Base-by-base conservation (phyloP, 768 basidiomycete species). In the Termitomyces sp. region DNA sequence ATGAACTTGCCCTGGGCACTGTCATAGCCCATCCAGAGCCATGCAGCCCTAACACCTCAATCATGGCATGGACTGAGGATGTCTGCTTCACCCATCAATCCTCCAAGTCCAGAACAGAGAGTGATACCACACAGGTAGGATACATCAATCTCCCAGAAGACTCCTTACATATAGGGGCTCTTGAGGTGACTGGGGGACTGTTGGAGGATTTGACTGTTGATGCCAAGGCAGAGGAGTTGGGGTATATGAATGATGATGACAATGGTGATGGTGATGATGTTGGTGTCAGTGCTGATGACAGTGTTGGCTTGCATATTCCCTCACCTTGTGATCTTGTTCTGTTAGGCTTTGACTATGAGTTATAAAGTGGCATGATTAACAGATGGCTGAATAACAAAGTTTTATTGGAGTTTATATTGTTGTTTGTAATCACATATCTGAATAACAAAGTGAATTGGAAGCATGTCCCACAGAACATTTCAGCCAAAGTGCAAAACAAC, bases 61-160 rank as follows among this genome's bases (percentile, higher is more conserved):
- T 79, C 36, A 74, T 76, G 44, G 65, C 71, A 54, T 84, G 82
- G 82, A 71, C 76, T 26, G 75, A 74, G 53, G 70, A 72, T 42
- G 76, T 82, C 22, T 13, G 9, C 40, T 16, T 33, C 12, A 53
- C 53, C 40, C 40, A 22, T 43, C 40, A 33, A 44, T n/a, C 18
- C 8, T 26, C 66, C 50, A n/a, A n/a, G n/a, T n/a, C n/a, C n/a
- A n/a, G n/a, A n/a, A n/a, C n/a, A n/a, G 55, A 49, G 39, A 56
- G 56, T 47, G 49, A 62, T 40, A 58, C 66, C 10, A 59, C 61
- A 16, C 51, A 39, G 44, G 20, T 51, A 12, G 49, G 55, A 2
- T 52, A 40, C 16, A 33, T 57, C 16, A 59, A 62, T 34, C 53
- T 63, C 5, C 64, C 60, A 26, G 65, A 64, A 37, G 61, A 63